phyloP scores from a whole-genome alignment of 2,329 filamentous ascomycete genomes.

The Pezicula neosporulosa region DNA sequence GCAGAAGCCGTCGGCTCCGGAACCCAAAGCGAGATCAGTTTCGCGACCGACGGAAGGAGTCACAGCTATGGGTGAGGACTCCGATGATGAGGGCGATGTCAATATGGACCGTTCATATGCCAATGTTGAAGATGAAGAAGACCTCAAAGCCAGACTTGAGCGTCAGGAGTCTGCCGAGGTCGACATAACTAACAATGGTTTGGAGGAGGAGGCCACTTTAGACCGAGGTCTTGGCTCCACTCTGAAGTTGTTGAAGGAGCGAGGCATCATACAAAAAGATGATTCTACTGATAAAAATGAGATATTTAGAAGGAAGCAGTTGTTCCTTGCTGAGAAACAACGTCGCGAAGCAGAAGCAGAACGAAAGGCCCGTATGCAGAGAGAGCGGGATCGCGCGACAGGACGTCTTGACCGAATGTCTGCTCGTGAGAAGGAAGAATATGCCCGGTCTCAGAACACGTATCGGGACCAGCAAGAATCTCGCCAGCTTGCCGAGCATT shows the following conservation, averaged over 20 bases:
- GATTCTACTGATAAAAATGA: constrained; percentile 62
- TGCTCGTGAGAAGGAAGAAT: constrained; percentile 85
- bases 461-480: constrained; percentile 83
- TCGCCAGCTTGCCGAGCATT: constrained; percentile 78
- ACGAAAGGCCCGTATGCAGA: constrained; percentile 71
- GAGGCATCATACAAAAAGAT: constrained; percentile 70
- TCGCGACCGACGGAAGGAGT: constrained; percentile 34
- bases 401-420: constrained; percentile 86
- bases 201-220: constrained; percentile 82
- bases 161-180: constrained; percentile 43
- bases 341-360: constrained; percentile 79
- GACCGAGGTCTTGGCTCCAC: constrained; percentile 77
- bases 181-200: constrained; percentile 62
- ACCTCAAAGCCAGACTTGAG: constrained; percentile 45
- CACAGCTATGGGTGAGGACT: constrained; percentile 42
- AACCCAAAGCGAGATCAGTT: constrained; percentile 39
- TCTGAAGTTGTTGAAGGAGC: constrained; percentile 77
- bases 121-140: constrained; percentile 38
- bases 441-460: constrained; percentile 82
- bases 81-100: constrained; percentile 39
- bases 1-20: constrained; percentile 58
- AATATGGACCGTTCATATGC: constrained; percentile 30
- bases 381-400: constrained; percentile 82
- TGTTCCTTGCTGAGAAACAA: constrained; percentile 77
- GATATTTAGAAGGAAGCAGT: constrained; percentile 66